A percentile compares a stretch with the other conserved stretches of the same genome.
Conservation (phyloP, 441 rosid species). For the Manihot esculenta region DNA sequence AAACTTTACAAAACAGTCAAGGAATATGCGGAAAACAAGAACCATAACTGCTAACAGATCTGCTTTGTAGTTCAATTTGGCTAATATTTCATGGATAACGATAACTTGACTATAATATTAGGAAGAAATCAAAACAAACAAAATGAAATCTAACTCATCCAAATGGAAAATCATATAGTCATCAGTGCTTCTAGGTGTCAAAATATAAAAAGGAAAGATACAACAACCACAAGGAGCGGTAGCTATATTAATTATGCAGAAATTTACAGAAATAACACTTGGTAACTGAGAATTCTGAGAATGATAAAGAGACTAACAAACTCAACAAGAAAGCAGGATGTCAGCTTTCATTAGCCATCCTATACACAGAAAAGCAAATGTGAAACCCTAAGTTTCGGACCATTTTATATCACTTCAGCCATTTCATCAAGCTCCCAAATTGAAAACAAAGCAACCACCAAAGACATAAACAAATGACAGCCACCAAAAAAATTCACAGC, state of each 20-base stretch:
- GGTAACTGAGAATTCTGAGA: background rate
- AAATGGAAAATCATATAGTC: background rate
- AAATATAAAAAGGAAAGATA: too few relatives aligned
- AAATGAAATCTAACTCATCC: background rate
- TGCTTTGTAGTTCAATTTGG: background rate
- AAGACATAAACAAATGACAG: background rate
- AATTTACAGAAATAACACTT: background rate
- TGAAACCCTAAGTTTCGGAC: too few relatives aligned
- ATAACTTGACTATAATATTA: background rate
- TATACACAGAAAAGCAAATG: background rate
- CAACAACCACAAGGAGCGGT: background rate
- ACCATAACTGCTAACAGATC: background rate
- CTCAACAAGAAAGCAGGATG: background rate
- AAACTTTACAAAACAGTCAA: background rate
- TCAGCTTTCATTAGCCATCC: background rate
- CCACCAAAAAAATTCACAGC: background rate
- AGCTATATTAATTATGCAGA: background rate
- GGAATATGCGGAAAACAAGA: background rate
- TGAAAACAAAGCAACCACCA: background rate
- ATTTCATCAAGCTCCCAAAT: conserved; percentile 7
- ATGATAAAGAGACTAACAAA: background rate
- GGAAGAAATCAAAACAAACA: background rate
- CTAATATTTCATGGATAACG: background rate
- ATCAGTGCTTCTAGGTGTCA: background rate
- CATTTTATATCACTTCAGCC: too few relatives aligned